Base-by-base conservation (phyloP, 306 rosid species). In the Cicer judaicum region DNA sequence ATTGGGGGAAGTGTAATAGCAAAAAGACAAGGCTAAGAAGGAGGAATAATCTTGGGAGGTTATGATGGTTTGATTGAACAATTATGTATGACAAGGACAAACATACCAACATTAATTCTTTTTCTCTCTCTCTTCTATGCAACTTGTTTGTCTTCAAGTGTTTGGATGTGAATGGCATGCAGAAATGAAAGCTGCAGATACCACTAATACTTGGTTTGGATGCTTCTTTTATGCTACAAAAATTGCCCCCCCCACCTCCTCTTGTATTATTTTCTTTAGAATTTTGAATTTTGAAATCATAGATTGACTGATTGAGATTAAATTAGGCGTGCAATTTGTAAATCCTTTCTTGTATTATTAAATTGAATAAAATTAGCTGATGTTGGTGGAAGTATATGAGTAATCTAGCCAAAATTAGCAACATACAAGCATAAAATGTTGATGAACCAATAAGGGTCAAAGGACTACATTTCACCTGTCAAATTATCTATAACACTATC, bases 91-190 rank as follows among this genome's bases (percentile, higher is more conserved):
- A 88, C 87, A 91, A 83, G 74, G 89, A 88, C 93, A 85, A 86
- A 79, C 85, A 79, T 76, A 80, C 90, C 86, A 87, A 86, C 95
- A 90, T 85, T 24, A 24, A 24, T 24, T 89, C 87, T 60, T 74
- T 75, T 64, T 75, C 64, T 82, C 76, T 78, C 77, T 75, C 67
- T 81, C 47, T 48, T 80, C 81, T 81, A 66, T 82, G 80, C 74
- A 81, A 77, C 61, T 73, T 54, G 57, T 86, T 93, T 91, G 96
- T 91, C 92, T 50, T 24, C 41, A 83, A 79, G 92, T 59, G 40
- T 78, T 88, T 90, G 97, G 87, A 83, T 64, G 66, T 74, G 54
- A 88, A 86, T 93, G 93, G 91, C 92, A 87, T 84, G 96, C 93
- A 85, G 3, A 77, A 43, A 67, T 14, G 85, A 88, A 93, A 87